Conservation (phyloP, 805 yeast genomes). For the Nakazawaea peltata region DNA sequence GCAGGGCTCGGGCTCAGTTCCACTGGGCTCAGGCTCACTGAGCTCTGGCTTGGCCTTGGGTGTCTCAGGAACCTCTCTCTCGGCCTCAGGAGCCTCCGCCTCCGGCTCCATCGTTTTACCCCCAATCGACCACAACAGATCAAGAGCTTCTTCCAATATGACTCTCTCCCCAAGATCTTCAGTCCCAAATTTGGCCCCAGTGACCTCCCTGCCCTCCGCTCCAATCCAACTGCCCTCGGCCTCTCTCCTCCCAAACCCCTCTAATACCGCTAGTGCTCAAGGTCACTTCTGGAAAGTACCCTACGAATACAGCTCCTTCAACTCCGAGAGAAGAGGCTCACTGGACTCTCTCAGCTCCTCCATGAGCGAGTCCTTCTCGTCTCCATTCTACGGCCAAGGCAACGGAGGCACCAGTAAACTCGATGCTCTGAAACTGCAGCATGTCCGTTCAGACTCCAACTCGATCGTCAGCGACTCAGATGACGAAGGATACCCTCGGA, state of each 20-base stretch:
- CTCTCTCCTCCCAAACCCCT: conserved; percentile 3
- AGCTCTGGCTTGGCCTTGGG: conserved; percentile 5
- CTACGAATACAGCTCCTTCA: conserved; percentile 39
- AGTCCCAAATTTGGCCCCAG: conserved; percentile 4
- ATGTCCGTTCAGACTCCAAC: conserved; percentile 13
- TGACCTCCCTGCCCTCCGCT: too few relatives aligned
- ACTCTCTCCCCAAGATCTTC: conserved; percentile 9
- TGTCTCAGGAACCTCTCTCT: conserved; percentile 2
- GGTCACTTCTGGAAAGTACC: conserved; percentile 60
- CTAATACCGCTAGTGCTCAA: conserved; percentile 16
- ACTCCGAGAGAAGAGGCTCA: conserved; percentile 31
- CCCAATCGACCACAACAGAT: conserved; percentile 12
- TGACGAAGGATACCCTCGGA: conserved; percentile 4
- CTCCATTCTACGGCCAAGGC: conserved; percentile 11
- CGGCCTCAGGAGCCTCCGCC: conserved; percentile 4
- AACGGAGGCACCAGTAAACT: conserved; percentile 6
- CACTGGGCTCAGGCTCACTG: conserved; percentile 2
- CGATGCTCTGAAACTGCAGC: conserved; percentile 8
- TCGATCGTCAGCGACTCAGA: conserved; percentile 13
- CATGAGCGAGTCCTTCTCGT: conserved; percentile 29
- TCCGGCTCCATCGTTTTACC: conserved; percentile 10
- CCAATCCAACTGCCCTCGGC: conserved; percentile 1
- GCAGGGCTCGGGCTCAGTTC: too few relatives aligned
- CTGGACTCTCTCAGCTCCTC: conserved; percentile 43
- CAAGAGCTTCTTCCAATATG: conserved; percentile 7